Conservation (phyloP, 75 land plant species). For the Pinus tabuliformis region DNA sequence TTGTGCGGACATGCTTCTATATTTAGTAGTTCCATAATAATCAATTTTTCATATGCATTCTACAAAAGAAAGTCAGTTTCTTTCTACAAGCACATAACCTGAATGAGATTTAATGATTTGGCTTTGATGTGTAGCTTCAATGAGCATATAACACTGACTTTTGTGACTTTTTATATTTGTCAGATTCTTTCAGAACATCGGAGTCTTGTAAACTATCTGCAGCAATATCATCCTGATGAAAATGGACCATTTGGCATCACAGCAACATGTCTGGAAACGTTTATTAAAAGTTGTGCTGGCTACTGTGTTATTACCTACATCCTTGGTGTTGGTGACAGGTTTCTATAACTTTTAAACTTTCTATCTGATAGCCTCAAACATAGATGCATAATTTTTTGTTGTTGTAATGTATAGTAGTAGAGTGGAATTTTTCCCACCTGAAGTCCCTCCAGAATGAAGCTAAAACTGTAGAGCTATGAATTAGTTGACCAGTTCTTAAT, state of each 20-base stretch:
- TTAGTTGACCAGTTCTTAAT: too few species aligned
- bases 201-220: constrained; percentile 78
- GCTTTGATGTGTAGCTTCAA: background rate
- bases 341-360: background rate
- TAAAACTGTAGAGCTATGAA: too few species aligned
- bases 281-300: constrained; percentile 99
- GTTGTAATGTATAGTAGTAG: too few species aligned
- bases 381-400: too few species aligned
- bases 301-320: constrained; percentile 99
- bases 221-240: constrained; percentile 93
- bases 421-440: too few species aligned
- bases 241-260: constrained; percentile 97
- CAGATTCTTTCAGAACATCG: constrained; percentile 92
- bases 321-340: constrained; percentile 99
- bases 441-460: too few species aligned
- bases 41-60: background rate
- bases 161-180: background rate
- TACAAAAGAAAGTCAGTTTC: background rate
- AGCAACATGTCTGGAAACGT: constrained; percentile 92
- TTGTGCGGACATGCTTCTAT: background rate
- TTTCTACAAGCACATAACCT: background rate
- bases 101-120: background rate
- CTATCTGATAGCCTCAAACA: background rate
- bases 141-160: background rate
- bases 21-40: background rate